Evolutionary conservation across 2,329 filamentous ascomycete species (phyloP).

Genomic region (Cladobotryum mycophilum): DNA sequence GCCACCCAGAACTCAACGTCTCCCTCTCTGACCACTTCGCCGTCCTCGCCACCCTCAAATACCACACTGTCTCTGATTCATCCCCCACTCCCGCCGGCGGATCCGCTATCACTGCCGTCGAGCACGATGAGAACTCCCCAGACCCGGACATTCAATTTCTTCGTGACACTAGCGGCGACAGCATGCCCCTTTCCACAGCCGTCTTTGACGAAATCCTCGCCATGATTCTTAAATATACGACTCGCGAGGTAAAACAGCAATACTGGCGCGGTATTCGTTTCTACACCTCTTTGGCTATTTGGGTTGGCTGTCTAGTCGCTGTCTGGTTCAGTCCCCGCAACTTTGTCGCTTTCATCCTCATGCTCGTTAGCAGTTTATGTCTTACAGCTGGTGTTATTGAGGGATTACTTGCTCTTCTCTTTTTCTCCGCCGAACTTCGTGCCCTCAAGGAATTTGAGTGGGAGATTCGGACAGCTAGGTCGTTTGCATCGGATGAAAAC

Average conservation of each 20-base stretch:
- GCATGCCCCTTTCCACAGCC: slow-evolving; percentile 16
- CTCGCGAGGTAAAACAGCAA: slow-evolving; percentile 66
- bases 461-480: slow-evolving; percentile 71
- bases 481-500: slow-evolving; percentile 23
- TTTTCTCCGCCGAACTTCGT: slow-evolving; percentile 77
- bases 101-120: slow-evolving; percentile 16
- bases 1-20: slow-evolving; percentile 74
- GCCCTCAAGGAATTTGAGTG: slow-evolving; percentile 87
- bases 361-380: slow-evolving; percentile 71
- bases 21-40: slow-evolving; percentile 94
- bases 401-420: slow-evolving; percentile 79
- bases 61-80: slow-evolving; percentile 30
- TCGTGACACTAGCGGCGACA: slow-evolving; percentile 15
- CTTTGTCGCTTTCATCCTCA: slow-evolving; percentile 73
- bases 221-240: slow-evolving; percentile 61
- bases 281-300: slow-evolving; percentile 56
- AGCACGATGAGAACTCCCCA: slow-evolving; percentile 12
- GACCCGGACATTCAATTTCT: slow-evolving; percentile 29
- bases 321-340: slow-evolving; percentile 80
- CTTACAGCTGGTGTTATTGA: slow-evolving; percentile 73
- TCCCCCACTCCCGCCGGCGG: slow-evolving; percentile 14
- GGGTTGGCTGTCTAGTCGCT: slow-evolving; percentile 68
- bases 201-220: slow-evolving; percentile 62
- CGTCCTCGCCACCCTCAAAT: slow-evolving; percentile 69
- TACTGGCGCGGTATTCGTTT: slow-evolving; percentile 71